Percentiles rank a stretch among this genome's conserved stretches.
Conservation (phyloP, 2,329 filamentous ascomycete species). For the Mollisiaceae sp. region DNA sequence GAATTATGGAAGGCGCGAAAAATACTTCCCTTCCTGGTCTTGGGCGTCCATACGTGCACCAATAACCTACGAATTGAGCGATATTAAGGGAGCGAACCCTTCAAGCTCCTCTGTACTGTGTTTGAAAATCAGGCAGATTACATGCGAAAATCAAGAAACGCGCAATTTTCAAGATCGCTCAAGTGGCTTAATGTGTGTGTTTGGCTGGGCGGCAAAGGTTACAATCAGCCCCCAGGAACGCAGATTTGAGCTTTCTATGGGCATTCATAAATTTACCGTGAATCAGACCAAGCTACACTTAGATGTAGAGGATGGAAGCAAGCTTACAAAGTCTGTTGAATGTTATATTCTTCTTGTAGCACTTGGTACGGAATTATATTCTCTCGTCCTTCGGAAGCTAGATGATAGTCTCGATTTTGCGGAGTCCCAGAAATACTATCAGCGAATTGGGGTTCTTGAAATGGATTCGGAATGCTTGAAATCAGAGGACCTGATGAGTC, state of each 20-base stretch:
- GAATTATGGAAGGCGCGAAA: neutral
- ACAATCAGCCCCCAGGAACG: no score
- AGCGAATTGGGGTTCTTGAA: neutral
- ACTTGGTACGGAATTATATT: neutral
- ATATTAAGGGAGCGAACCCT: no score
- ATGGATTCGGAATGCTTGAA: neutral
- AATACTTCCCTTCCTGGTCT: slow-evolving; percentile 14
- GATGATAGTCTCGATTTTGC: neutral
- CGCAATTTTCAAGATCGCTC: no score
- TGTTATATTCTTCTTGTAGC: neutral
- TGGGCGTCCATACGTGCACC: slow-evolving; percentile 11
- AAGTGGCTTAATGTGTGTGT: no score
- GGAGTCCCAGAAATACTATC: neutral
- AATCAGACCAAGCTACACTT: neutral
- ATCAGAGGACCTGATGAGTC: neutral
- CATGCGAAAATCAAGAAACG: no score
- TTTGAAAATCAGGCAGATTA: no score
- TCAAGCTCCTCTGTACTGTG: no score
- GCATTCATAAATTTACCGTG: neutral
- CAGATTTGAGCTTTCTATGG: no score
- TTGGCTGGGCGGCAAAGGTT: no score
- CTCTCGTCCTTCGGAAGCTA: neutral
- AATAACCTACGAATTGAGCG: neutral
- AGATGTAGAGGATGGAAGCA: neutral
- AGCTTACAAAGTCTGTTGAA: neutral